Conservation (phyloP, 2,329 filamentous ascomycete species). For the Xylariaceae sp. region DNA sequence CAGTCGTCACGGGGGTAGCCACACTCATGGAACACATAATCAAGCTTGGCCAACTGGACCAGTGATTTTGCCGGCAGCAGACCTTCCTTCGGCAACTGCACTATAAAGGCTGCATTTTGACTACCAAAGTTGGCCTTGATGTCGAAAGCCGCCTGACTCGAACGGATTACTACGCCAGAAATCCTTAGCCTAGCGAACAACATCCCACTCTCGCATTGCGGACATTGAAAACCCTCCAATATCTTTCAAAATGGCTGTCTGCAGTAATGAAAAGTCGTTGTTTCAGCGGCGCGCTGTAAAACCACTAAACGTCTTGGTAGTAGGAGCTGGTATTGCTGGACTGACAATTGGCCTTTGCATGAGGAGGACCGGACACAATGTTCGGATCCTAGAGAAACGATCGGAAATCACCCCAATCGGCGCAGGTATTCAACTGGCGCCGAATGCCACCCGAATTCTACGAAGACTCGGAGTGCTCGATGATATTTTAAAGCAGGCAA, state of each 20-base stretch:
- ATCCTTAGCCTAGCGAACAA: too few species aligned
- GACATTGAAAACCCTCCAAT: too few species aligned
- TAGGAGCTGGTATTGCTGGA: constrained; percentile 43
- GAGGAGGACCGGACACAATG: constrained; percentile 21
- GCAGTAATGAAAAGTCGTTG: constrained; percentile 4
- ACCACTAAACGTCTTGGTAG: constrained; percentile 25
- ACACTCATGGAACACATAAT: too few species aligned
- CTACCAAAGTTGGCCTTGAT: too few species aligned
- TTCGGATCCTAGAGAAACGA: constrained; percentile 34
- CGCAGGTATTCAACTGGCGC: constrained; percentile 38
- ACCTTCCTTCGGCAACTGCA: too few species aligned
- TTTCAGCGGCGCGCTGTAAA: constrained; percentile 12
- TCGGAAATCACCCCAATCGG: constrained; percentile 36
- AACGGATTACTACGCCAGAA: too few species aligned
- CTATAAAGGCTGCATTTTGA: too few species aligned
- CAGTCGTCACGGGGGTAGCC: too few species aligned
- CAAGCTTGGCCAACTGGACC: too few species aligned
- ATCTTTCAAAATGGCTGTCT: constrained; percentile 1
- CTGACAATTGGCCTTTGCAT: constrained; percentile 40
- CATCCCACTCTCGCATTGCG: too few species aligned
- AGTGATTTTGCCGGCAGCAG: too few species aligned
- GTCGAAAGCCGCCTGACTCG: too few species aligned
- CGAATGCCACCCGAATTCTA: constrained; percentile 34
- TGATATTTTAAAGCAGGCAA: constrained; percentile 15
- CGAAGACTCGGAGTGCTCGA: constrained; percentile 30